Evolutionary conservation across 2,329 filamentous ascomycete species (phyloP).

Genomic region (Aspergillus spinulosporus): DNA sequence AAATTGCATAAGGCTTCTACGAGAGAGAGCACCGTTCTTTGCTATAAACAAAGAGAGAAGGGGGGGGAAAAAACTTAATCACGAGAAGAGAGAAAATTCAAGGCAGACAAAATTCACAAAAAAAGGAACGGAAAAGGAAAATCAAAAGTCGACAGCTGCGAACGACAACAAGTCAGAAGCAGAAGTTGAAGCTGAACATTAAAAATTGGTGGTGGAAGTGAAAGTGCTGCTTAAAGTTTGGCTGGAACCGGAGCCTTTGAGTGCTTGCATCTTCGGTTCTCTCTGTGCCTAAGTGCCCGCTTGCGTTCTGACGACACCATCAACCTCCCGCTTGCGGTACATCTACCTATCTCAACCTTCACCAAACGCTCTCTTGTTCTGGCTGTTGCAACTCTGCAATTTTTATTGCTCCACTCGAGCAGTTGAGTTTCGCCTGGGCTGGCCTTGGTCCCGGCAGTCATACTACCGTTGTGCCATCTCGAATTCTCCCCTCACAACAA

Average conservation of each 20-base stretch:
- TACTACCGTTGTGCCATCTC: constrained; percentile 29
- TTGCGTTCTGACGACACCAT: constrained; percentile 41
- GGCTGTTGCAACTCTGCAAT: constrained; percentile 8
- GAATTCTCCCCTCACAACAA: constrained; percentile 18
- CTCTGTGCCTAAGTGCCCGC: constrained; percentile 31
- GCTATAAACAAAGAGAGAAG: constrained; percentile 3
- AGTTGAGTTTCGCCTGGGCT: constrained; percentile 17
- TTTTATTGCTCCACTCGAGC: constrained; percentile 28
- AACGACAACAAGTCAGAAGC: not conserved
- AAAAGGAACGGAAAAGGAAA: constrained; percentile 1
- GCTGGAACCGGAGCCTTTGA: constrained; percentile 27
- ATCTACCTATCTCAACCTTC: constrained; percentile 2
- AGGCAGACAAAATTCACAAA: not conserved
- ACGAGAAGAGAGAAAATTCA: constrained; percentile 6
- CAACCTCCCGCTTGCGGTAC: constrained; percentile 32
- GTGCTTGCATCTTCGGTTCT: constrained; percentile 6
- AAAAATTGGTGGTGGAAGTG: constrained; percentile 3
- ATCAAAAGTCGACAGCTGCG: constrained; percentile 1
- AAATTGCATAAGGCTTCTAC: constrained; percentile 2
- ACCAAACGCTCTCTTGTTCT: constrained; percentile 5
- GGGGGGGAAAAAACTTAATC: constrained; percentile 5
- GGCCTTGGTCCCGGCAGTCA: constrained; percentile 23
- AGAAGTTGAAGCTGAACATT: constrained; percentile 2
- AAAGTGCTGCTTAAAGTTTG: constrained; percentile 30
- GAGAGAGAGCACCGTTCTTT: not conserved